phyloP scores from a whole-genome alignment of 306 rosid species.

The Dryas alaskensis region DNA sequence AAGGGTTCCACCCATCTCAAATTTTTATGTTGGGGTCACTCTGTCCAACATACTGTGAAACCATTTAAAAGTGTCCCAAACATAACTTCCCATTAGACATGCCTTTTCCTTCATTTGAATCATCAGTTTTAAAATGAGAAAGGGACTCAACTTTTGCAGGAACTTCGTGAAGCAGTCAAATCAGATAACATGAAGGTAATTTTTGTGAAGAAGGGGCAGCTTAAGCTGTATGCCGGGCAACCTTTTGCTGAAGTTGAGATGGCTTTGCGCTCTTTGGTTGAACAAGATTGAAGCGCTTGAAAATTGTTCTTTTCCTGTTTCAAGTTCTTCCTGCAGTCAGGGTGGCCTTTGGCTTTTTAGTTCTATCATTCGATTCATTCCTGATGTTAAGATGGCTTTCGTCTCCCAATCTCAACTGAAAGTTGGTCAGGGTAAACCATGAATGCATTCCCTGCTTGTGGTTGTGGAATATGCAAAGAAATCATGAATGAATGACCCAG shows the following conservation, averaged over 20 bases:
- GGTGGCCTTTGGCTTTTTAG: neutral
- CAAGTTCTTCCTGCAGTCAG: neutral
- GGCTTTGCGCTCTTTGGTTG: conserved; percentile 56
- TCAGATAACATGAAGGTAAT: conserved; percentile 48
- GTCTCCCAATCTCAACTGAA: neutral
- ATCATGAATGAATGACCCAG: neutral
- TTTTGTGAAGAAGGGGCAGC: conserved; percentile 75
- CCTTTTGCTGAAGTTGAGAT: conserved; percentile 77
- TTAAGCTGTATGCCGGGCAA: conserved; percentile 84
- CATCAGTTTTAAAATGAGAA: conserved; percentile 2
- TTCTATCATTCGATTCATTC: neutral
- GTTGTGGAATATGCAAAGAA: neutral
- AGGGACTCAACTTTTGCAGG: conserved; percentile 41
- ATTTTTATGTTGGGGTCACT: conserved; percentile 3
- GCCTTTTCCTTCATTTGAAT: neutral
- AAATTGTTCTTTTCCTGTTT: neutral
- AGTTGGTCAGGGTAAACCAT: conserved; percentile 6
- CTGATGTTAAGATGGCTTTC: neutral
- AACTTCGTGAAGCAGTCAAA: conserved; percentile 53
- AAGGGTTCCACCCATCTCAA: neutral
- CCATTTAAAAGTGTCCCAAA: neutral
- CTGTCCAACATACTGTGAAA: neutral
- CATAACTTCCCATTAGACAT: neutral
- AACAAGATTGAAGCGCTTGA: conserved; percentile 35
- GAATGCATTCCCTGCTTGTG: neutral